Evolutionary conservation across 2,329 filamentous ascomycete genomes (phyloP), one percentile per base, ranked within the genome.

Genomic region (Ceratocystis harringtonii): DNA sequence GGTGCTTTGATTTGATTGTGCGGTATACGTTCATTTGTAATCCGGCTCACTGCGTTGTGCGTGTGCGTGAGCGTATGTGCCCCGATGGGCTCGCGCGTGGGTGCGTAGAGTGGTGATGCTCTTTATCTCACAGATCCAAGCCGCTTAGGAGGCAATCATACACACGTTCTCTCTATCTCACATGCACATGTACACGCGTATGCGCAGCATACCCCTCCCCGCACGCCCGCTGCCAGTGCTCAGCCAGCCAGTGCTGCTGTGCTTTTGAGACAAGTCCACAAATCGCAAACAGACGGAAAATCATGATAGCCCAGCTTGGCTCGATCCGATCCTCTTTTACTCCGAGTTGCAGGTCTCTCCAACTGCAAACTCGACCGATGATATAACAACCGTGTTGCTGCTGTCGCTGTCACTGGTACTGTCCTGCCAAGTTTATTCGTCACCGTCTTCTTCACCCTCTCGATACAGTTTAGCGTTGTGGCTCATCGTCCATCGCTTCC

Each of bases 281-380:
- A 15, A 36, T 52, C 1, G 64, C 22, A 28, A 43, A 10, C 44
- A 17, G 3, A 28, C 19, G 19, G 48, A 41, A 61, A 25, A 41
- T 50, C 32, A 19, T 62, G 30, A 41, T 25, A 22, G 5, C 17
- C 58, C 25, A 61, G 17, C 43, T 45, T 41, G 36, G 43, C 55
- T 64, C n/a, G 41, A 44, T 45, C 41, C 63, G 22, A 63, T 64
- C 48, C 66, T 68, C 5, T 48, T 12, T 45, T 48, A 7, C 17
- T 19, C 44, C n/a, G n/a, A 6, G 17, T 15, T 19, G 5, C 10
- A 28, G 8, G 10, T 41, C 36, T 52, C 48, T 52, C 48, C 48
- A 52, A 52, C 48, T 10, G 48, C 48, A 15, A 52, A 52, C 48
- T 25, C 19, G 48, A 25, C 48, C 36, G 36, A 41, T 41, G 10